phyloP scores from a whole-genome alignment of 2,329 filamentous ascomycete genomes.

The Penicillium sp. region DNA sequence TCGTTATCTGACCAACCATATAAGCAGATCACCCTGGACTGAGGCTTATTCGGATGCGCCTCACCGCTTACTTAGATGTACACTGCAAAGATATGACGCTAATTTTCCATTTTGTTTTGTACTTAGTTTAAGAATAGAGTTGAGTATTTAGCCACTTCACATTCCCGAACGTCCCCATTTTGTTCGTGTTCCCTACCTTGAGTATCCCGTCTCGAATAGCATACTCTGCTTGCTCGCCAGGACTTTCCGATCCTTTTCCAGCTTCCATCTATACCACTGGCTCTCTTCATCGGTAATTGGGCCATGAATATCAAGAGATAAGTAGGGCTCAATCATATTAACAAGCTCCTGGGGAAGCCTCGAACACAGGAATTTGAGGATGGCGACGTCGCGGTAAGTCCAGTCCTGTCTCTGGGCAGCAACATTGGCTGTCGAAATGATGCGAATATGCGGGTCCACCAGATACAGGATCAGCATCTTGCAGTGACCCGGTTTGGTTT shows the following conservation, averaged over 20 bases:
- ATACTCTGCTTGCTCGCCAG: not conserved
- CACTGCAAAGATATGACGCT: too few species aligned
- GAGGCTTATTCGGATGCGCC: too few species aligned
- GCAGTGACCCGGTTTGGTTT: not conserved
- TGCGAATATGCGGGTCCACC: constrained; percentile 1
- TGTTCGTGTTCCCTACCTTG: too few species aligned
- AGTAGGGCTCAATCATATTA: not conserved
- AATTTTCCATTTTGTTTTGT: too few species aligned
- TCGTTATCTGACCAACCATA: too few species aligned
- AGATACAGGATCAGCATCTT: not conserved
- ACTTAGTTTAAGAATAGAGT: too few species aligned
- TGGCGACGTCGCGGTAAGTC: not conserved
- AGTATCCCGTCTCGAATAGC: not conserved
- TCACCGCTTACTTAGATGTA: too few species aligned
- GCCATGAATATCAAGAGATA: not conserved
- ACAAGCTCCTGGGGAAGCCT: not conserved
- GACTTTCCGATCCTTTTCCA: not conserved
- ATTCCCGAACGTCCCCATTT: too few species aligned
- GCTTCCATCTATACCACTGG: not conserved
- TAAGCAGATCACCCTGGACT: too few species aligned
- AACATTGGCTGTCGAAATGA: constrained; percentile 1
- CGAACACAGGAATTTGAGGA: not conserved
- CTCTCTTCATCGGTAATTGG: not conserved
- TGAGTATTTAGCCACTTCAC: too few species aligned
- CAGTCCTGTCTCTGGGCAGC: not conserved